These are phyloP conservation scores for Colletotrichum aenigma DNA, from an alignment of 2,329 filamentous ascomycete species.

Conservation along the genomic window DNA sequence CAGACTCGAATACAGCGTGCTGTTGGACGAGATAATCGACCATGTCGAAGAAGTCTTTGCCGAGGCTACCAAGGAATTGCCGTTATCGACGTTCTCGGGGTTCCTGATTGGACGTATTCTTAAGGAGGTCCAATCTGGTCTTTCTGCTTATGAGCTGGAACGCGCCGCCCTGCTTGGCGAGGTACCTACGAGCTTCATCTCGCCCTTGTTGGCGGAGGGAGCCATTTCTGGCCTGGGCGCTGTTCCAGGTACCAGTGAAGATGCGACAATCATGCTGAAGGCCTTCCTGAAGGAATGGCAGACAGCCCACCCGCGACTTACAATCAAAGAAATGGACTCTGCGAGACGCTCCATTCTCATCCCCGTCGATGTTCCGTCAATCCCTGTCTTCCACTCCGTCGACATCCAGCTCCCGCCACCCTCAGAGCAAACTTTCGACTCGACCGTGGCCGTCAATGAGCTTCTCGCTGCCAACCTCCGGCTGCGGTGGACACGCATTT, in stretches of 20 bases:
- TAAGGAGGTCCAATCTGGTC: constrained; percentile 43
- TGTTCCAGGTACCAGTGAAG: constrained; percentile 36
- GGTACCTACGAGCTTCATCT: constrained; percentile 53
- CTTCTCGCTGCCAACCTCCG: constrained; percentile 67
- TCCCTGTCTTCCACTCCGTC: constrained; percentile 83
- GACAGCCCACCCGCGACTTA: constrained; percentile 33
- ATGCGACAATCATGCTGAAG: constrained; percentile 29
- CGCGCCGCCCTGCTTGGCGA: constrained; percentile 57
- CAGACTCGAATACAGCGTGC: constrained; percentile 74
- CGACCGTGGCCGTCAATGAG: constrained; percentile 64
- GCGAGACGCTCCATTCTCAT: constrained; percentile 72
- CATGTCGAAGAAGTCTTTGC: constrained; percentile 49
- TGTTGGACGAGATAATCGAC: constrained; percentile 74
- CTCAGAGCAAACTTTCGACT: constrained; percentile 25
- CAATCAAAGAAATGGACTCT: constrained; percentile 32
- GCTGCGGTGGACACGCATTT: constrained; percentile 66
- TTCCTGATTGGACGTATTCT: constrained; percentile 50
- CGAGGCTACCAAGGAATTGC: constrained; percentile 40
- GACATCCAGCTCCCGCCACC: constrained; percentile 53
- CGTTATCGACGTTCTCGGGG: constrained; percentile 49
- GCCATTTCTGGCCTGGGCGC: constrained; percentile 55
- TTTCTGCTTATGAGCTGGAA: constrained; percentile 60
- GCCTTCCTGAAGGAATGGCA: constrained; percentile 44
- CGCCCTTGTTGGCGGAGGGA: constrained; percentile 49
- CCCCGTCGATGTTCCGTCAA: constrained; percentile 85